Evolutionary conservation across 2,329 filamentous ascomycete genomes (phyloP), one percentile per base, ranked within the genome.

Genomic region (Colletotrichum simmondsii): DNA sequence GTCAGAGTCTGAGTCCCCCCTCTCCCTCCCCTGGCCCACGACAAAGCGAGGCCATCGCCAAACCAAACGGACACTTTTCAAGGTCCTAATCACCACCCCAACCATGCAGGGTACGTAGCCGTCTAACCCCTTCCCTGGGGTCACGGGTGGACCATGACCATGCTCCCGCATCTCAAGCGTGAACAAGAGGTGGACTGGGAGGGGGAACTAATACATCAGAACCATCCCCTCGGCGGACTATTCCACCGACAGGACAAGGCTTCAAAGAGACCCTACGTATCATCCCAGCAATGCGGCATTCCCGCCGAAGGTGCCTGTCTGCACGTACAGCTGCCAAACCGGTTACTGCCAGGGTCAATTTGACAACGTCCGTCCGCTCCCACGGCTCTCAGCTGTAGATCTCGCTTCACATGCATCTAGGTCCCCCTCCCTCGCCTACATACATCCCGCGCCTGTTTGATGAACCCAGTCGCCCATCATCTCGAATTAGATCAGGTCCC

Each of bases 381-480:
- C 54, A 61, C 61, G 61, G 71, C 70, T 60, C 56, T 57, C 46
- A 52, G 54, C 54, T 28, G 49, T 60, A 65, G 60, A 73, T 71
- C 56, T 65, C 71, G 66, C 56, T 65, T 71, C 71, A 61, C 60
- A 42, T 49, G 37, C 58, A 28, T 22, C 28, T n/a, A 56, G 19
- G 16, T 8, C 42, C 42, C 42, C 24, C 12, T 28, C 65, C 59
- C 59, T 63, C 58, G 65, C 54, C 52, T 54, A 58, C 28, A 73
- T 54, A 58, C 28, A 73, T 73, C 61, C 67, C 67, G 56, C 66
- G 49, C 35, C 35, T 65, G 54, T 61, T 56, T 57, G 60, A 52
- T 60, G 54, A 72, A 61, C 66, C 66, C 66, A 49, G 71, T 70
- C 66, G 60, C 67, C 60, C 71, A 65, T 72, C 71, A 71, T 65